Base-by-base conservation (phyloP, 164 flowering plant species). In the Annona squamosa region DNA sequence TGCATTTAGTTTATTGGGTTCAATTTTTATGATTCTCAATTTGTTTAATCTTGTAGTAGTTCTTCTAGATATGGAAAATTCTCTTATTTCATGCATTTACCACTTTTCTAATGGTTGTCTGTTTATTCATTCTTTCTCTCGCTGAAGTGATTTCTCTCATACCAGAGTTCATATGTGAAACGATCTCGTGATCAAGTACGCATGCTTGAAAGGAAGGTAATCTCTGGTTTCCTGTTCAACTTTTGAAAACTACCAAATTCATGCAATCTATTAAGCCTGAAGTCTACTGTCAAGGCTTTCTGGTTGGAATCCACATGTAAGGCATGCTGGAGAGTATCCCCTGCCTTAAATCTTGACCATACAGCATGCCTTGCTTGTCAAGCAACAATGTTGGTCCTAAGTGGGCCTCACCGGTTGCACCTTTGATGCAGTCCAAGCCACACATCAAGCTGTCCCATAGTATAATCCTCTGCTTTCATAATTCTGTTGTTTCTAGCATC, bases 131-230 rank as follows among this genome's bases (percentile, higher is more conserved):
- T 52, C 13, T 52, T 52, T 52, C 7, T 68, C 46, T 46, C 17
- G 47, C 68, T 68, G 70, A 68, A 68, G 46, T n/a, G 10, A 3
- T 13, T 65, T 44, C 47, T n/a, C 56, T 65, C 4, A 46, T 70
- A 56, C 63, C 83, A 91, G 98, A 91, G 97, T 84, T 69, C 91
- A 45, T 67, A 78, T 69, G 80, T 94, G 48, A 86, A 77, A 76
- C 85, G 80, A 46, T 79, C 89, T n/a, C 93, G 94, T 68, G 84
- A 86, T 71, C 91, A 82, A 85, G 92, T 91, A 56, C 84, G 81
- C 70, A 68, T 45, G 59, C 89, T 94, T 73, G 98, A 94, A 79
- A 84, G 79, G 79, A 90, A 89, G 96, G 98, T 91, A 69, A 9
- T 3, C 41, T 45, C 46, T 19, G 45, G 46, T 46, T 67, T 44